Evolutionary conservation across 1,284 basidiomycete genomes (phyloP).

Genomic region (Melampsora larici-populina): DNA sequence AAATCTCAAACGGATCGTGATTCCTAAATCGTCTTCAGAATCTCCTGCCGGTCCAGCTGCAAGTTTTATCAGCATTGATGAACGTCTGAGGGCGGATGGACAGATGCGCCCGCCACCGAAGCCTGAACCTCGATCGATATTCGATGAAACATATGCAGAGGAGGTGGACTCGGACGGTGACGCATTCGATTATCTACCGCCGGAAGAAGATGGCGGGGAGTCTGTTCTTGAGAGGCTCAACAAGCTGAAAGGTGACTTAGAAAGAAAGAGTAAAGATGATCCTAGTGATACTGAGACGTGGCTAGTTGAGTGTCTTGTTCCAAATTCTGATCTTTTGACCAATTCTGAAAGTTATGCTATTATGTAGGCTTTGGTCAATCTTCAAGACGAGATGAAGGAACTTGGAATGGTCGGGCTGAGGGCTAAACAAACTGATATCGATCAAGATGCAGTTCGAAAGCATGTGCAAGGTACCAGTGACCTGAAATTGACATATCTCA

Average conservation of each 20-base stretch:
- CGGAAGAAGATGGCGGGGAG: constrained; percentile 32
- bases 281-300: constrained; percentile 26
- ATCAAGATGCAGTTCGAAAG: constrained; percentile 12
- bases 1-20: constrained; percentile 24
- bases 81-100: background rate
- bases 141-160: constrained; percentile 8
- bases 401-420: constrained; percentile 39
- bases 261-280: background rate
- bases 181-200: constrained; percentile 18
- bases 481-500: constrained; percentile 37
- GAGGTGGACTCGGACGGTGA: constrained; percentile 14
- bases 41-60: background rate
- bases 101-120: background rate
- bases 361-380: constrained; percentile 20
- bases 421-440: constrained; percentile 1
- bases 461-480: constrained; percentile 37
- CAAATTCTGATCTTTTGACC: background rate
- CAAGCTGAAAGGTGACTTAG: constrained; percentile 24
- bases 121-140: background rate
- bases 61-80: background rate
- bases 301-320: constrained; percentile 32
- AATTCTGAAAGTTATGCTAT: background rate
- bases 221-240: constrained; percentile 27
- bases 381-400: constrained; percentile 43
- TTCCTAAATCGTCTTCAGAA: background rate